A percentile compares a stretch with the other conserved stretches of the same genome.
phyloP scores from a whole-genome alignment of 208 protist genomes.

The Leishmania gerbilli region DNA sequence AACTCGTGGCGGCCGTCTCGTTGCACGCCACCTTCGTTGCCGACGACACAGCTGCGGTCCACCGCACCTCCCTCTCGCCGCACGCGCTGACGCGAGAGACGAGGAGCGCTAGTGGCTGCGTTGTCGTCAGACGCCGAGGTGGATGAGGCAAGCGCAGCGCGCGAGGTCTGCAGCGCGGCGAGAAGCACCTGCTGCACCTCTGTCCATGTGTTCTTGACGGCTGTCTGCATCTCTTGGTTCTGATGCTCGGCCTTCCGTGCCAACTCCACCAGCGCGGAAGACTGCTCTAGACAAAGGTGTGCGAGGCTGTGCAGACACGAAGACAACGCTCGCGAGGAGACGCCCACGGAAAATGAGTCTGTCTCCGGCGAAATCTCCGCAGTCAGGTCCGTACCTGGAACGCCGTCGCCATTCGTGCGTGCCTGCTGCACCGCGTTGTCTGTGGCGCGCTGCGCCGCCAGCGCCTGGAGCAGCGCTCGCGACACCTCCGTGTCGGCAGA shows the following conservation, averaged over 20 bases:
- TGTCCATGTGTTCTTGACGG: conserved; percentile 33
- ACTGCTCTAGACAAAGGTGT: conserved; percentile 33
- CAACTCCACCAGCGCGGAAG: conserved; percentile 24
- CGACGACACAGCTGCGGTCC: not conserved
- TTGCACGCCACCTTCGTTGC: not conserved
- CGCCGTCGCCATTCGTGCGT: not conserved
- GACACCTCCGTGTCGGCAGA: conserved; percentile 25
- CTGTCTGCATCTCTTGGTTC: conserved; percentile 27
- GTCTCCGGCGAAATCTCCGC: not conserved
- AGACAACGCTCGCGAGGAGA: conserved; percentile 17
- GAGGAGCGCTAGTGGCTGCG: not conserved
- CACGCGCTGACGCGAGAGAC: not conserved
- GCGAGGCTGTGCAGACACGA: conserved; percentile 28
- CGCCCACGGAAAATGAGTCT: not conserved
- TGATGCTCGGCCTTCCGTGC: conserved; percentile 23
- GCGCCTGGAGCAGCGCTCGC: conserved; percentile 17
- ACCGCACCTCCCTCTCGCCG: not conserved
- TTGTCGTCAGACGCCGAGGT: not conserved
- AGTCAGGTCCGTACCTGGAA: not conserved
- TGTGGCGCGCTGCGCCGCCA: conserved; percentile 22
- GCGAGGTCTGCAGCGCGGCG: conserved; percentile 25
- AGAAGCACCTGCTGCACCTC: conserved; percentile 29
- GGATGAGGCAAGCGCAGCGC: not conserved
- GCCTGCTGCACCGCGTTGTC: conserved; percentile 6
- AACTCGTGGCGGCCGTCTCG: conserved; percentile 4